Base-by-base conservation (phyloP, 495 filamentous ascomycete species). In the Penicillium antarcticum region DNA sequence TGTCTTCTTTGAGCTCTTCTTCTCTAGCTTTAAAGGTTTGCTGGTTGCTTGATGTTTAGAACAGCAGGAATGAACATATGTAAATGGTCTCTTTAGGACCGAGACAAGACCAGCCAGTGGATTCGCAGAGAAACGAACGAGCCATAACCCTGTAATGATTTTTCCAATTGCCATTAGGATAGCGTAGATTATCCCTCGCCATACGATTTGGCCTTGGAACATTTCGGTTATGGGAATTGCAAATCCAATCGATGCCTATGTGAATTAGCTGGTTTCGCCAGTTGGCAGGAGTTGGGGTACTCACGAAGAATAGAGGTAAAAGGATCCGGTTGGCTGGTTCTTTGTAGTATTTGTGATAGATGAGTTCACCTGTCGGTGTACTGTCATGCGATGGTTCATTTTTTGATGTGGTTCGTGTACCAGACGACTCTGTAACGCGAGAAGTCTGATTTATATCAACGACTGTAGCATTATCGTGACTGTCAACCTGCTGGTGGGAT, bases 261-360 rank as follows among this genome's bases (percentile, higher is more conserved):
- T 35, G 38, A 31, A 14, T 46, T 24, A 51, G 32, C 6, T 17
- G 42, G 31, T 32, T 12, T 23, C 16, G n/a, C 5, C 17, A 33
- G n/a, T 23, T 3, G 2, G 6, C n/a, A 24, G 10, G 8, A 10
- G 39, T 16, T 33, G 8, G n/a, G 26, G 24, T 3, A 65, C 77
- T 67, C 59, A 81, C 84, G 56, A 94, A 95, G 70, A 94, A 92
- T 42, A 90, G 78, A 0, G 89, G 87, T 19, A 81, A 80, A 0
- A 94, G 68, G 2, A 91, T 73, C 19, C 71, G 73, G 7, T 68
- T 49, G 8, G 83, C 72, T 0, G 76, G 63, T 36, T 71, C 59
- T 3, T 65, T 59, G 53, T 81, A 85, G 63, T 87, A 89, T 7
- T 60, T 53, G 19, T 79, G 72, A 55, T 83, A 90, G 5, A 83